Evolutionary conservation across 2,329 filamentous ascomycete species (phyloP).

Genomic region (Didymella sp.): DNA sequence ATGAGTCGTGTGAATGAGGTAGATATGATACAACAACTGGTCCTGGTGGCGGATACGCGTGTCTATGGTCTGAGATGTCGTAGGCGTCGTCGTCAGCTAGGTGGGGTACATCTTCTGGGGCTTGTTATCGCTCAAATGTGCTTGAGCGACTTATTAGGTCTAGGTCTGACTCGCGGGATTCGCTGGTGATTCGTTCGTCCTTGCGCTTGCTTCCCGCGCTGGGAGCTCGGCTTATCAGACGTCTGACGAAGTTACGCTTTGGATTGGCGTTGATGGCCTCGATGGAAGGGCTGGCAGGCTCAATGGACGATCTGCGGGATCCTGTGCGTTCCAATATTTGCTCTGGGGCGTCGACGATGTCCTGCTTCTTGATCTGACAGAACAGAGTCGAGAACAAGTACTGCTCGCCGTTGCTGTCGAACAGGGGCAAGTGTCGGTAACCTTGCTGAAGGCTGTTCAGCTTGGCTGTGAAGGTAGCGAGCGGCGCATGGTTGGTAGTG

Average conservation of each 20-base stretch:
- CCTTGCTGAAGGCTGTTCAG: constrained; percentile 87
- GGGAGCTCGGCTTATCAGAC: constrained; percentile 53
- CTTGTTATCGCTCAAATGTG: constrained; percentile 43
- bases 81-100: constrained; percentile 30
- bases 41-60: constrained; percentile 27
- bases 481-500: constrained; percentile 68
- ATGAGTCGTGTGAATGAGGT: constrained; percentile 31
- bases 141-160: constrained; percentile 46
- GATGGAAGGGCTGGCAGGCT: constrained; percentile 37
- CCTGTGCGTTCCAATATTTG: constrained; percentile 26
- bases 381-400: constrained; percentile 96
- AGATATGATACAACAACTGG: constrained; percentile 27
- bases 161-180: constrained; percentile 43
- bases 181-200: constrained; percentile 41
- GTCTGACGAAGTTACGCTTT: constrained; percentile 48
- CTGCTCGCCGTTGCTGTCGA: constrained; percentile 87
- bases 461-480: constrained; percentile 93
- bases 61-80: constrained; percentile 11
- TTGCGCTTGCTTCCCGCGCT: constrained; percentile 52
- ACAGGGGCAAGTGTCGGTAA: constrained; percentile 88
- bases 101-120: constrained; percentile 27
- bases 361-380: constrained; percentile 78
- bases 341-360: constrained; percentile 53
- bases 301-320: constrained; percentile 38
- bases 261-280: constrained; percentile 44